Evolutionary conservation across 2,329 filamentous ascomycete genomes (phyloP).

Genomic region (Colletotrichum sp.): DNA sequence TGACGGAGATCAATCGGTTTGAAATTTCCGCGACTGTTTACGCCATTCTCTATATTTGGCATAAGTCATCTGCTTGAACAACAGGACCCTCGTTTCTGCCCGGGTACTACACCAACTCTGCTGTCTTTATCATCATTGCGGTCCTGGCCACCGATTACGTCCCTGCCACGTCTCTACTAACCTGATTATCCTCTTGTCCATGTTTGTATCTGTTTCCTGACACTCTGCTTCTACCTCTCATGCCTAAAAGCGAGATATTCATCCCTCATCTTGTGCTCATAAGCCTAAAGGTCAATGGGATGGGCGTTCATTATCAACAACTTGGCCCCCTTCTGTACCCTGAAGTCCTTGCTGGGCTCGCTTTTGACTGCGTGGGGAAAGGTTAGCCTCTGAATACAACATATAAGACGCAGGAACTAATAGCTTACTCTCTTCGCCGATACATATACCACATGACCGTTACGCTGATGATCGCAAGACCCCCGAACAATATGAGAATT

Average conservation of each 20-base stretch:
- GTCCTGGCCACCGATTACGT: neutral
- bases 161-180: neutral
- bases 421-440: neutral
- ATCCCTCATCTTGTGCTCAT: neutral
- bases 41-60: neutral
- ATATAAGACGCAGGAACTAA: fast-evolving
- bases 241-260: neutral
- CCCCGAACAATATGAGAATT: constrained; percentile 35
- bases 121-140: neutral
- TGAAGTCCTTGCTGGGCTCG: neutral
- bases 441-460: constrained; percentile 12
- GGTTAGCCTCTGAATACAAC: fast-evolving
- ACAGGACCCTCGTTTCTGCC: neutral
- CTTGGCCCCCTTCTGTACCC: neutral
- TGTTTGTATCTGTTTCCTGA: neutral
- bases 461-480: constrained; percentile 26
- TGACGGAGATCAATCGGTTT: neutral
- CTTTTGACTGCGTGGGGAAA: neutral
- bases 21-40: neutral
- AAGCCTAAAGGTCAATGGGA: neutral
- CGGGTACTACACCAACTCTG: fast-evolving
- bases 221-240: fast-evolving
- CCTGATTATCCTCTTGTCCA: neutral
- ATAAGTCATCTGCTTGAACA: neutral
- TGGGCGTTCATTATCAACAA: fast-evolving